These are phyloP conservation scores for Phellopilus nigrolimitatus DNA, from an alignment of 1,284 basidiomycete genomes.

Conservation along the genomic window DNA sequence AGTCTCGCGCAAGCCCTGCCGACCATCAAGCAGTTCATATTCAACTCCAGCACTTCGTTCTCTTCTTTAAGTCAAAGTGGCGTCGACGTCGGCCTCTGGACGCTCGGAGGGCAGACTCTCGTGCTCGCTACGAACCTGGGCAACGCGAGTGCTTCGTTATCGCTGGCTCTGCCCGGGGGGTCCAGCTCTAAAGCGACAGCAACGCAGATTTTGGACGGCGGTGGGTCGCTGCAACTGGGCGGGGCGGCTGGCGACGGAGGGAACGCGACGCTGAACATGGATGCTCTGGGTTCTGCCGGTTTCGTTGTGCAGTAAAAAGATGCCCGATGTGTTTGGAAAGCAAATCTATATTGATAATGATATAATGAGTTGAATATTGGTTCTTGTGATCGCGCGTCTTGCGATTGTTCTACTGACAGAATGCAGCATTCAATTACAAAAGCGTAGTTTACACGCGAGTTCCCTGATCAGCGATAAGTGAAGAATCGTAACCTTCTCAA, in stretches of 20 bases:
- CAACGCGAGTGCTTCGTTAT: constrained; percentile 29
- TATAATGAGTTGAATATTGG: no score
- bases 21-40: constrained; percentile 36
- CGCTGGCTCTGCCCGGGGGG: constrained; percentile 27
- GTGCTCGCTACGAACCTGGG: constrained; percentile 42
- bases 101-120: constrained; percentile 33
- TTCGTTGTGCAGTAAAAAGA: no score
- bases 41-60: constrained; percentile 34
- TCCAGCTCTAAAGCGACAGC: constrained; percentile 17
- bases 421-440: no score
- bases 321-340: no score
- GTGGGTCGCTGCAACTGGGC: constrained; percentile 20
- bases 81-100: constrained; percentile 44
- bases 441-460: no score
- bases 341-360: no score
- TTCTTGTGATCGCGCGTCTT: no score
- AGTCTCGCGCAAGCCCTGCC: constrained; percentile 43
- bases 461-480: no score
- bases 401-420: no score
- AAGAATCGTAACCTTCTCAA: no score
- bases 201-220: constrained; percentile 34
- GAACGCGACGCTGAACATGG: not conserved
- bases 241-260: not conserved
- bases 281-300: constrained; percentile 8
- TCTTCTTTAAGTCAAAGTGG: constrained; percentile 22